These are phyloP conservation scores for Candida multigemmis DNA, from an alignment of 805 yeast species.

Conservation along the genomic window DNA sequence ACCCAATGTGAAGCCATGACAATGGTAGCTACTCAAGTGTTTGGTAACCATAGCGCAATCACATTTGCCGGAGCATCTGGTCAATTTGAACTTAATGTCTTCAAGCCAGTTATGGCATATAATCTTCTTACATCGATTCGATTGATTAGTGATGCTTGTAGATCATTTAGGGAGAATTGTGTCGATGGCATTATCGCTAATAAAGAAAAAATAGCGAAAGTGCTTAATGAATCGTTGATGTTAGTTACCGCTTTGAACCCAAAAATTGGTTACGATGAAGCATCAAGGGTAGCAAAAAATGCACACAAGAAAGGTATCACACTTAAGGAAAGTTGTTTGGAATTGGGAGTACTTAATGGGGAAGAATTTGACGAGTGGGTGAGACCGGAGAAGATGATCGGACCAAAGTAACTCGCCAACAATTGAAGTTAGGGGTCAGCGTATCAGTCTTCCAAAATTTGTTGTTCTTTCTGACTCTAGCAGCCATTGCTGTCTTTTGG, in stretches of 20 bases:
- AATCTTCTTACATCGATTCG: conserved; percentile 27
- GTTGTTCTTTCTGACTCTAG: no score
- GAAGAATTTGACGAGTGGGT: conserved; percentile 32
- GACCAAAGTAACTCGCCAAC: no score
- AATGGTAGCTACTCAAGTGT: conserved; percentile 30
- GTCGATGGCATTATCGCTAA: conserved; percentile 29
- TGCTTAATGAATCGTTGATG: conserved; percentile 30
- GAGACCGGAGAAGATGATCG: conserved; percentile 31
- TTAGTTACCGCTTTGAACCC: conserved; percentile 33
- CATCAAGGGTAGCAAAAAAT: conserved; percentile 31
- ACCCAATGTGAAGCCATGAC: conserved; percentile 33
- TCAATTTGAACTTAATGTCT: conserved; percentile 30
- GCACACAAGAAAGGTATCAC: conserved; percentile 33
- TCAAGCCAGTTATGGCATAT: conserved; percentile 30
- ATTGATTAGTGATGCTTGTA: conserved; percentile 23
- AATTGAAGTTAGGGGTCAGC: conserved; percentile 2
- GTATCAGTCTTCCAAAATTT: no score
- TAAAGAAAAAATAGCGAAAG: conserved; percentile 25
- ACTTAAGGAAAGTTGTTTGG: conserved; percentile 27
- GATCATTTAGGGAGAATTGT: conserved; percentile 27
- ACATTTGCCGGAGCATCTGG: conserved; percentile 32
- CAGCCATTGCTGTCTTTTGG: no score
- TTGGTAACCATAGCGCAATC: conserved; percentile 30
- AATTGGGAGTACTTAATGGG: conserved; percentile 21
- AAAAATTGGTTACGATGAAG: conserved; percentile 30